phyloP scores from a whole-genome alignment of 352 stramenopile genomes.

The Globisporangium spinosum region DNA sequence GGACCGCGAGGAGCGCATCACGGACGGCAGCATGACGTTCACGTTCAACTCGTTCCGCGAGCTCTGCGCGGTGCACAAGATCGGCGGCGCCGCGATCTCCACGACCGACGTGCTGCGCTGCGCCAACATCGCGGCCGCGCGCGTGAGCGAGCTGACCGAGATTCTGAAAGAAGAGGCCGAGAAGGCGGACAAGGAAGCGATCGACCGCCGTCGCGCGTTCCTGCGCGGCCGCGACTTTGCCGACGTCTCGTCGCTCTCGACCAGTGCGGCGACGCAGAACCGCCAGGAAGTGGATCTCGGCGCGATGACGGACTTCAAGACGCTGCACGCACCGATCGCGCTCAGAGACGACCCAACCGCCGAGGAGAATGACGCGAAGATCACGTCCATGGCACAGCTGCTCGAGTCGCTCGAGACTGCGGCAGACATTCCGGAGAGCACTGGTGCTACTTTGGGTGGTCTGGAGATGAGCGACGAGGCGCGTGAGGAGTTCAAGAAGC shows the following conservation, averaged over 20 bases:
- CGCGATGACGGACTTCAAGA: constrained; percentile 81
- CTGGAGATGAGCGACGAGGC: constrained; percentile 35
- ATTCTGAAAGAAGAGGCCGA: constrained; percentile 75
- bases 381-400: constrained; percentile 70
- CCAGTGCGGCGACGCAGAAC: constrained; percentile 24
- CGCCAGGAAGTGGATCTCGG: constrained; percentile 63
- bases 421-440: constrained; percentile 28
- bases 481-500: constrained; percentile 56
- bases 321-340: constrained; percentile 71
- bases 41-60: constrained; percentile 92
- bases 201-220: constrained; percentile 60
- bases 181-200: constrained; percentile 63
- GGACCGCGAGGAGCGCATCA: constrained; percentile 86
- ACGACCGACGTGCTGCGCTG: constrained; percentile 67
- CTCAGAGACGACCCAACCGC: constrained; percentile 57
- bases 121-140: constrained; percentile 72
- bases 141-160: constrained; percentile 71
- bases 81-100: constrained; percentile 74
- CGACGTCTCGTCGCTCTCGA: constrained; percentile 48
- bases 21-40: constrained; percentile 85
- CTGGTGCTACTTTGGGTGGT: not conserved
- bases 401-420: constrained; percentile 69
- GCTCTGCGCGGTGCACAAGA: constrained; percentile 88
- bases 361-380: constrained; percentile 45
- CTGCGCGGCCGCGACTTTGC: constrained; percentile 70